Conservation (phyloP, 768 basidiomycete species). For the Sporobolomyces phaffii region DNA sequence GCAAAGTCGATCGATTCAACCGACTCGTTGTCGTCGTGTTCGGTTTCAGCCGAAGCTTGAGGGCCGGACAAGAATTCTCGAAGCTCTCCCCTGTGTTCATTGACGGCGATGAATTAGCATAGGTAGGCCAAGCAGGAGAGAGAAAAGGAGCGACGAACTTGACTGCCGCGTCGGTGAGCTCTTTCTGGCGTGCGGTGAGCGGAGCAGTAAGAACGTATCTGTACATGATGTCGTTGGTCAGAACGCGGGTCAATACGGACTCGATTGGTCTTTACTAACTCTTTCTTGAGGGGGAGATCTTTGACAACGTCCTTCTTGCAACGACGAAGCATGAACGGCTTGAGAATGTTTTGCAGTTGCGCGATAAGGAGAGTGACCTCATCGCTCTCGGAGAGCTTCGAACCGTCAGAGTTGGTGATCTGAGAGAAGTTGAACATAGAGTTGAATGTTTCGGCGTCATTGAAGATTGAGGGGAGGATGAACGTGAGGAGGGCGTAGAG, state of each 20-base stretch:
- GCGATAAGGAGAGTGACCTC: slow-evolving; percentile 29
- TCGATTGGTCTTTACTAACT: too few relatives aligned
- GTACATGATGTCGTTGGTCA: neutral
- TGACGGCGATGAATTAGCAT: too few relatives aligned
- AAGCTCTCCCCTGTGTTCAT: slow-evolving; percentile 7
- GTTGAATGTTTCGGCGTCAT: slow-evolving; percentile 50
- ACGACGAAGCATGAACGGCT: slow-evolving; percentile 87
- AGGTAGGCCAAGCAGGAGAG: neutral
- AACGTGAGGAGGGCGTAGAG: slow-evolving; percentile 94
- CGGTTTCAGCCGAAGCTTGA: slow-evolving; percentile 1
- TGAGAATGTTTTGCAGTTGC: slow-evolving; percentile 61
- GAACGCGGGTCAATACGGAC: too few relatives aligned
- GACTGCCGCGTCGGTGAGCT: slow-evolving; percentile 74
- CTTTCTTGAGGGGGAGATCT: slow-evolving; percentile 62
- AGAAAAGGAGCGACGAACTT: slow-evolving; percentile 53
- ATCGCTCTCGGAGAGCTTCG: slow-evolving; percentile 12
- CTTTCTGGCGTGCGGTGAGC: slow-evolving; percentile 71
- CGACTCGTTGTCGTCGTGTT: slow-evolving; percentile 1
- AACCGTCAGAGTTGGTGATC: slow-evolving; percentile 60
- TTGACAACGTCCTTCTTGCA: slow-evolving; percentile 88
- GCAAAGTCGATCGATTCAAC: neutral
- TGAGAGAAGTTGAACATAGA: slow-evolving; percentile 20
- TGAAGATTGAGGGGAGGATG: slow-evolving; percentile 87
- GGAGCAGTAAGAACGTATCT: slow-evolving; percentile 85
- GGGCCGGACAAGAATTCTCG: slow-evolving; percentile 1